Conservation (phyloP, 225 moss, liverwort and hornwort species). For the Marchantia paleacea region DNA sequence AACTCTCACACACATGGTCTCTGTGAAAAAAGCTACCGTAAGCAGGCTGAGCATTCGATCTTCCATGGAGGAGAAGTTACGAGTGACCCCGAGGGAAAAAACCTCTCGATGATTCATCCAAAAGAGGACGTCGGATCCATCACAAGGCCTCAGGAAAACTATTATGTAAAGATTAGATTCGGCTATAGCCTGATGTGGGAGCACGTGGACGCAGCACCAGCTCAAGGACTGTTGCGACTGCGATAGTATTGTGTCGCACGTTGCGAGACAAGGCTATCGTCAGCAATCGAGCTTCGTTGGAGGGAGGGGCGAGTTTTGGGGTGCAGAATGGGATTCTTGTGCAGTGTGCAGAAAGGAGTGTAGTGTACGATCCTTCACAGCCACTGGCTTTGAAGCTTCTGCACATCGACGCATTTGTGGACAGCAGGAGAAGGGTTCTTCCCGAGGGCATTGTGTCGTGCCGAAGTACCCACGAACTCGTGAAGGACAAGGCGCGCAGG, state of each 20-base stretch:
- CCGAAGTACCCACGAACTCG: conserved; percentile 16
- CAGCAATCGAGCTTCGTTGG: background rate
- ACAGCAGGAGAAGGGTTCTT: conserved; percentile 10
- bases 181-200: background rate
- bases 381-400: conserved; percentile 13
- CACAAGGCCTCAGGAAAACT: too few species aligned
- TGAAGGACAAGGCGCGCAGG: conserved; percentile 14
- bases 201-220: background rate
- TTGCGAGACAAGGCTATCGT: too few species aligned
- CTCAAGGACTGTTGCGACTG: background rate
- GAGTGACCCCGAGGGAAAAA: background rate
- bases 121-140: too few species aligned
- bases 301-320: background rate
- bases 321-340: too few species aligned
- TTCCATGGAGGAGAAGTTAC: background rate
- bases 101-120: background rate
- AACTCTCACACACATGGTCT: too few species aligned
- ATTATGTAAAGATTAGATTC: background rate
- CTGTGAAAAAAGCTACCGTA: too few species aligned
- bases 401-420: conserved; percentile 12
- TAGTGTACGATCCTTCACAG: background rate
- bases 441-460: conserved; percentile 16
- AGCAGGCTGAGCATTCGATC: background rate
- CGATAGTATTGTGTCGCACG: too few species aligned
- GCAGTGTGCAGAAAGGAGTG: background rate